Evolutionary conservation across 2,329 filamentous ascomycete species (phyloP).

Genomic region (Aspergillus nomiae): DNA sequence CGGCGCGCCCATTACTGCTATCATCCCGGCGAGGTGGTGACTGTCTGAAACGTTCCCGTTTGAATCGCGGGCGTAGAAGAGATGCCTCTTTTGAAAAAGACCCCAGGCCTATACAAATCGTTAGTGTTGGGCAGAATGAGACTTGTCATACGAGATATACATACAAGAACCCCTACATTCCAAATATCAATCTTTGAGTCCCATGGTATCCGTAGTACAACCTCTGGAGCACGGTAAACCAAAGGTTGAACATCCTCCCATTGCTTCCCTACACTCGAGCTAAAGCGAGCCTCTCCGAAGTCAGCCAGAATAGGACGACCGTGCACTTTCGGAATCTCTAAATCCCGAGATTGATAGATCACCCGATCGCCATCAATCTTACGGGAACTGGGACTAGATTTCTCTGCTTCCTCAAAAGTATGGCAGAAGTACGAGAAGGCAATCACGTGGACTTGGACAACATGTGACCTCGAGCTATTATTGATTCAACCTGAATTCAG

Average conservation of each 20-base stretch:
- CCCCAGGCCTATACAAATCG: conserved; percentile 22
- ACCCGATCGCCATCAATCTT: conserved; percentile 24
- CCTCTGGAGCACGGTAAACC: conserved; percentile 27
- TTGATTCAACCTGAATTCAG: too few relatives aligned
- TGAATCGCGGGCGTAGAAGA: conserved; percentile 22
- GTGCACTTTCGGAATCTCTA: conserved; percentile 23
- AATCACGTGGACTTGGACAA: too few relatives aligned
- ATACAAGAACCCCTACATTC: conserved; percentile 27
- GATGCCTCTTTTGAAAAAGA: conserved; percentile 22
- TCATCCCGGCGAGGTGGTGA: conserved; percentile 21
- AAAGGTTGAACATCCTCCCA: conserved; percentile 24
- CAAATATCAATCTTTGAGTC: conserved; percentile 29
- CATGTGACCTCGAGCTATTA: too few relatives aligned
- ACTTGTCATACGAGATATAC: background rate
- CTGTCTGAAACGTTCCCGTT: background rate
- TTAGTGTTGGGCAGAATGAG: too few relatives aligned
- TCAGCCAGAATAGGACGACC: conserved; percentile 30
- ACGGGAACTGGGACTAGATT: conserved; percentile 21
- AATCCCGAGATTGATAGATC: conserved; percentile 29
- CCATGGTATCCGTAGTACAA: conserved; percentile 27
- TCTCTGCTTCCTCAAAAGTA: conserved; percentile 29
- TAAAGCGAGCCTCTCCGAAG: conserved; percentile 28
- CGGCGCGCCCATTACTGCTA: conserved; percentile 42
- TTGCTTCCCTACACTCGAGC: conserved; percentile 4
- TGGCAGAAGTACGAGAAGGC: too few relatives aligned